Conservation (phyloP, 495 filamentous ascomycete genomes). For the Penicillium malachiteum region DNA sequence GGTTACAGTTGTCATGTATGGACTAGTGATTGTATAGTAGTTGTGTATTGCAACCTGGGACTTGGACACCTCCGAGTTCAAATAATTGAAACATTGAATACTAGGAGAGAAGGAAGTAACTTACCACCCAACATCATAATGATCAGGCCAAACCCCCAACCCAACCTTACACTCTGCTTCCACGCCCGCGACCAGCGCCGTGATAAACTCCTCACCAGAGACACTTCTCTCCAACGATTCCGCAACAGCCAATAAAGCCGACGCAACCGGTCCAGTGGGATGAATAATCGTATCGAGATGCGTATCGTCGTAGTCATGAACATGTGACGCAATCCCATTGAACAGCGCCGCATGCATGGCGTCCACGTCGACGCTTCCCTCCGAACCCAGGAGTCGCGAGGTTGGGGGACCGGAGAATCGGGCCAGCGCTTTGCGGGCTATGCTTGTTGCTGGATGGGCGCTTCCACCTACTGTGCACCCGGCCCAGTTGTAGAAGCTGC, state of each 20-base stretch:
- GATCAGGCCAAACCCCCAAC: conserved; percentile 49
- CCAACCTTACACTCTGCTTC: conserved; percentile 53
- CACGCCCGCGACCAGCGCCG: conserved; percentile 52
- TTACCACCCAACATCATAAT: conserved; percentile 55
- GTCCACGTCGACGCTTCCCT: conserved; percentile 30
- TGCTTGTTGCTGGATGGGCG: conserved; percentile 45
- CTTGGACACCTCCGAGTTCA: too few relatives aligned
- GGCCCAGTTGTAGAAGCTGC: conserved; percentile 51
- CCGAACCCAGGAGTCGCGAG: conserved; percentile 42
- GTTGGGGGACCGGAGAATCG: conserved; percentile 48
- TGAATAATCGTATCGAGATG: conserved; percentile 58
- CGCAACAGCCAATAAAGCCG: conserved; percentile 46
- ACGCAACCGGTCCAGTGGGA: conserved; percentile 50
- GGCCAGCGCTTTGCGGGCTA: conserved; percentile 37
- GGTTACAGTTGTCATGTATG: too few relatives aligned
- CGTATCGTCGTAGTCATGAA: conserved; percentile 59
- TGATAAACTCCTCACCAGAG: conserved; percentile 45
- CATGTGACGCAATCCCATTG: conserved; percentile 55
- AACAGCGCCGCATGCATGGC: conserved; percentile 53
- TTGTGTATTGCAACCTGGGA: too few relatives aligned
- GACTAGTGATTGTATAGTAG: too few relatives aligned
- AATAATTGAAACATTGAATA: too few relatives aligned
- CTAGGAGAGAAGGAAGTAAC: conserved; percentile 4
- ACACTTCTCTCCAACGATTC: conserved; percentile 35
- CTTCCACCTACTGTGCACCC: conserved; percentile 52